phyloP scores from a whole-genome alignment of 257 asterid genomes.

The Cruciata laevipes region DNA sequence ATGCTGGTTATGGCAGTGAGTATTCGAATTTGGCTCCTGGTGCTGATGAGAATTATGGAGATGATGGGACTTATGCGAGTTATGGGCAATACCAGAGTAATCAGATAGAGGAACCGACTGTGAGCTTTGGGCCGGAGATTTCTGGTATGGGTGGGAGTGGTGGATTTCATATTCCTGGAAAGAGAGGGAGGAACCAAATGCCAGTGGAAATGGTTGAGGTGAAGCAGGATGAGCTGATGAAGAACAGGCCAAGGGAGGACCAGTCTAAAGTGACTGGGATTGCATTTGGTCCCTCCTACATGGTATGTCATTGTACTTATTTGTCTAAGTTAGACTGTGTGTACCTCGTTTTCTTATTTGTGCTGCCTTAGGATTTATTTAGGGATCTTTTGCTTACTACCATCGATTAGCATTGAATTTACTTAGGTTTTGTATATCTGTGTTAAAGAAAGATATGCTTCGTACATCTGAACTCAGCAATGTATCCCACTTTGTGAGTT shows the following conservation, averaged over 20 bases:
- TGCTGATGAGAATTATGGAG: conserved; percentile 24
- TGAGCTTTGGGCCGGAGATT: conserved; percentile 30
- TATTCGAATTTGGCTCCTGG: conserved; percentile 29
- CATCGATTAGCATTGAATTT: neutral
- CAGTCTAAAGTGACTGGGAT: conserved; percentile 74
- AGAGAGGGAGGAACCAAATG: conserved; percentile 67
- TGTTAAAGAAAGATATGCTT: neutral
- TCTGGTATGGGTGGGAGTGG: conserved; percentile 37
- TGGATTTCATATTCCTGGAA: conserved; percentile 38
- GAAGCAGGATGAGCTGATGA: conserved; percentile 91
- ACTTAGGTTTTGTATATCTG: neutral
- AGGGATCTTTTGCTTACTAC: neutral
- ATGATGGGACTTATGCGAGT: conserved; percentile 30
- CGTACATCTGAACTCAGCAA: neutral
- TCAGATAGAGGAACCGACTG: conserved; percentile 33
- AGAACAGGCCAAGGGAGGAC: conserved; percentile 89
- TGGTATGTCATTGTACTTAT: conserved; percentile 34
- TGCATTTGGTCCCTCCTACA: conserved; percentile 89
- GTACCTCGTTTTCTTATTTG: neutral
- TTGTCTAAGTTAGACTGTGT: neutral
- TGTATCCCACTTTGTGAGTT: neutral
- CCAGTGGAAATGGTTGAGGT: conserved; percentile 67
- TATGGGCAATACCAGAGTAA: conserved; percentile 37
- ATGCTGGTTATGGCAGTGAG: conserved; percentile 20
- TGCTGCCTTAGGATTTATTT: neutral